These are phyloP conservation scores for Penicillium pancosmium DNA, from an alignment of 495 filamentous ascomycete genomes.

Conservation along the genomic window DNA sequence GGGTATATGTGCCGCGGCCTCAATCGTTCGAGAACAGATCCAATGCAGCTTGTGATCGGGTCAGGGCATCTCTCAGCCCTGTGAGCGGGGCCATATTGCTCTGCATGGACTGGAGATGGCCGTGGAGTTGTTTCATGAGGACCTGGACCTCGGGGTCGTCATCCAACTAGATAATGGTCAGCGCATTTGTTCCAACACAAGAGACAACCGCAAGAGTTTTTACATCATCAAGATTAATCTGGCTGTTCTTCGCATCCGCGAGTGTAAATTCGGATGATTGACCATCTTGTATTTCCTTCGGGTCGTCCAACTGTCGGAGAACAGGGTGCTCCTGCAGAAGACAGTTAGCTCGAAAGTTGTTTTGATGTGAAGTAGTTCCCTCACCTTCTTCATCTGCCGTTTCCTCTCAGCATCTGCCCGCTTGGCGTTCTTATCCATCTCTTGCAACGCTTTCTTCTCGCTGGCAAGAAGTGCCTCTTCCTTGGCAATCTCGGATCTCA, in stretches of 20 bases:
- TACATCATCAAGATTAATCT: conserved; percentile 38
- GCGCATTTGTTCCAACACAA: conserved; percentile 6
- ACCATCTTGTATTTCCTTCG: conserved; percentile 15
- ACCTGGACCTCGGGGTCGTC: conserved; percentile 38
- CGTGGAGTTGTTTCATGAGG: conserved; percentile 50
- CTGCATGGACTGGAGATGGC: conserved; percentile 60
- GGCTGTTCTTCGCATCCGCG: conserved; percentile 23
- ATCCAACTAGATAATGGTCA: conserved; percentile 37
- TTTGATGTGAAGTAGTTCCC: not conserved
- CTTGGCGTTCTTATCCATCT: conserved; percentile 58
- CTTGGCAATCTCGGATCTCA: conserved; percentile 56
- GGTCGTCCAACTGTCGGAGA: conserved; percentile 38
- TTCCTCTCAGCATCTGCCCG: conserved; percentile 48
- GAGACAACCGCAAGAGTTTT: conserved; percentile 1
- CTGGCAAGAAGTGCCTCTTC: conserved; percentile 54
- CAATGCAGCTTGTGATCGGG: conserved; percentile 53
- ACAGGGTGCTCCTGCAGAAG: conserved; percentile 44
- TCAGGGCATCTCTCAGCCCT: conserved; percentile 55
- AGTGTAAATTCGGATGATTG: conserved; percentile 33
- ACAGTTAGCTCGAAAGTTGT: conserved; percentile 8
- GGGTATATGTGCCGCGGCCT: conserved; percentile 14
- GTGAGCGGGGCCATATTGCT: conserved; percentile 54
- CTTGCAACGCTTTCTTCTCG: conserved; percentile 51
- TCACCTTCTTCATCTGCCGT: conserved; percentile 50
- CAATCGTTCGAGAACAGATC: conserved; percentile 46